Conservation (phyloP, 2,329 filamentous ascomycete genomes). For the Fusarium palustre region DNA sequence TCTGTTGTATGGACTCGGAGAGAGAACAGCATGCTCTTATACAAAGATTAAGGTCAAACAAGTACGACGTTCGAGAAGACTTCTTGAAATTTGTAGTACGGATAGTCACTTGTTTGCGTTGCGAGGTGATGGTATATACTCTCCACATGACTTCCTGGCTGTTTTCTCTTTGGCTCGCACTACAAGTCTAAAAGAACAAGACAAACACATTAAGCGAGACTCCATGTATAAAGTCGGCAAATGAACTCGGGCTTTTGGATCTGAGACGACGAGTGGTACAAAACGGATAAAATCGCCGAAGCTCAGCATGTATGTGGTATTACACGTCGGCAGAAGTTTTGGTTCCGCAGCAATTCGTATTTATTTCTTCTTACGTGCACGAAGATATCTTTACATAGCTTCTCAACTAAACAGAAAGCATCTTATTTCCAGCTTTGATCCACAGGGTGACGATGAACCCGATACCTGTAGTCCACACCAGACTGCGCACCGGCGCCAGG, state of each 20-base stretch:
- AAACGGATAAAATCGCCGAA: conserved; percentile 23
- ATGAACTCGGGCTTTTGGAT: conserved; percentile 20
- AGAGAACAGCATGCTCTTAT: conserved; percentile 6
- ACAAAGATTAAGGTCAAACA: neutral
- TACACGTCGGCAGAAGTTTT: neutral
- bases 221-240: conserved; percentile 16
- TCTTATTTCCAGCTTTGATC: conserved; percentile 54
- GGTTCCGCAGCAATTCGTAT: neutral
- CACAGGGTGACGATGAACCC: conserved; percentile 53
- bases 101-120: conserved; percentile 21
- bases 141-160: neutral
- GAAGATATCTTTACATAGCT: neutral
- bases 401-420: conserved; percentile 22
- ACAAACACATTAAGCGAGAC: conserved; percentile 15
- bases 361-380: neutral
- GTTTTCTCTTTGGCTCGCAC: conserved; percentile 9
- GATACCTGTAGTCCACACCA: conserved; percentile 54
- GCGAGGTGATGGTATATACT: conserved; percentile 3
- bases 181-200: neutral
- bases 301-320: neutral
- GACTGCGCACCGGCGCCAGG: conserved; percentile 53
- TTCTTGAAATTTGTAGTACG: neutral
- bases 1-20: neutral
- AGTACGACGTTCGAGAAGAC: conserved; percentile 18
- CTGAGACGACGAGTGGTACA: conserved; percentile 23